Conservation (phyloP, 179 eudicot species). For the Patellifolia procumbens region DNA sequence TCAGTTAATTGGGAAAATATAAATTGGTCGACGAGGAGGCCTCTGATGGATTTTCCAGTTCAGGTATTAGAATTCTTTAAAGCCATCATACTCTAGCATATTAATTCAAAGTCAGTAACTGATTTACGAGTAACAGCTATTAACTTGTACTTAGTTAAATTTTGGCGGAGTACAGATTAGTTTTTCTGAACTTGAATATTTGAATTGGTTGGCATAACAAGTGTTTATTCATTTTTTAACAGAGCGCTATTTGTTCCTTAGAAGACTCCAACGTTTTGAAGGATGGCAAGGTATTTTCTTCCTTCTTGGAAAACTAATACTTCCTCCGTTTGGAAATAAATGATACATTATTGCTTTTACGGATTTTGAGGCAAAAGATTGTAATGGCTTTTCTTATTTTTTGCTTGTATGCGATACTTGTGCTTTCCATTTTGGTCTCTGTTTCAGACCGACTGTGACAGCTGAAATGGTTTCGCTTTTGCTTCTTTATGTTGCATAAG, state of each 20-base stretch:
- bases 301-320: neutral
- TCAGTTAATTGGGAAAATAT: constrained; percentile 94
- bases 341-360: too few species aligned
- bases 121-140: too few species aligned
- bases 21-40: constrained; percentile 86
- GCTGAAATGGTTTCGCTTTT: too few species aligned
- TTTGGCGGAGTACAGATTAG: neutral
- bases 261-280: constrained; percentile 66
- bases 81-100: neutral
- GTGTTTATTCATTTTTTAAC: constrained; percentile 32
- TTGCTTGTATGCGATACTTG: too few species aligned
- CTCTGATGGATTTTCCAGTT: constrained; percentile 96
- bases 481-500: too few species aligned
- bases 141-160: neutral
- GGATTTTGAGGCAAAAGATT: too few species aligned
- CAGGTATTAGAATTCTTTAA: constrained; percentile 51
- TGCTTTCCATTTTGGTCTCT: too few species aligned
- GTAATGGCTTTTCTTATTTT: too few species aligned
- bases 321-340: too few species aligned
- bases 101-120: neutral
- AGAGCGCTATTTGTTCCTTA: constrained; percentile 88
- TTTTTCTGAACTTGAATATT: neutral
- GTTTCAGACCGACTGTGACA: too few species aligned
- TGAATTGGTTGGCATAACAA: constrained; percentile 9
- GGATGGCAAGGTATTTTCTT: constrained; percentile 68